Conservation (phyloP, 345 rosid genomes). For the Sisymbrium irio region DNA sequence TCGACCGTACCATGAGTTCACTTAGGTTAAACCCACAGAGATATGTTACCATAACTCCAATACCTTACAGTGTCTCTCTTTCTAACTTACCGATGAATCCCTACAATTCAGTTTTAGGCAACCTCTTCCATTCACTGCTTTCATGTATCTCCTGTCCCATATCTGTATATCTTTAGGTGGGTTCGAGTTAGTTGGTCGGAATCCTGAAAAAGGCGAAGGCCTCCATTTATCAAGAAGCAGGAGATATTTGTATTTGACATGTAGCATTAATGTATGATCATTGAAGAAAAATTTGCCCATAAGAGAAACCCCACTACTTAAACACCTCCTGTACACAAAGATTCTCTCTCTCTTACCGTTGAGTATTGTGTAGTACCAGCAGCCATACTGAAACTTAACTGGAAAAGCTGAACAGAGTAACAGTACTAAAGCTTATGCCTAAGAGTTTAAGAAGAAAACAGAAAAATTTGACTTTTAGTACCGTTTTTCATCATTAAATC, state of each 20-base stretch:
- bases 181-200: conserved; percentile 19
- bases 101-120: conserved; percentile 20
- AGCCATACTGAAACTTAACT: neutral
- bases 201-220: conserved; percentile 9
- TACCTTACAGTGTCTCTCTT: conserved; percentile 93
- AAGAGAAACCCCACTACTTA: neutral
- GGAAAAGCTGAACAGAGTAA: neutral
- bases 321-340: neutral
- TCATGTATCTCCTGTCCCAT: neutral
- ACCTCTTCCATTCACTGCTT: conserved; percentile 1
- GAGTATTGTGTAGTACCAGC: neutral
- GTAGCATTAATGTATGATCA: conserved; percentile 10
- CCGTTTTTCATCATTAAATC: neutral
- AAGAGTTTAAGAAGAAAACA: conserved; percentile 26
- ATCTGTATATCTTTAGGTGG: conserved; percentile 17
- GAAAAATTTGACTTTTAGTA: neutral
- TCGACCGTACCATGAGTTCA: conserved; percentile 47
- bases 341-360: neutral
- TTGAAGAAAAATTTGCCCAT: neutral
- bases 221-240: conserved; percentile 1
- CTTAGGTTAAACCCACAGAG: conserved; percentile 60
- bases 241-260: conserved; percentile 13
- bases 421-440: neutral
- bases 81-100: conserved; percentile 53
- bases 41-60: conserved; percentile 70